Evolutionary conservation across 2,329 filamentous ascomycete species (phyloP).

Genomic region (Penicillium brasilianum): DNA sequence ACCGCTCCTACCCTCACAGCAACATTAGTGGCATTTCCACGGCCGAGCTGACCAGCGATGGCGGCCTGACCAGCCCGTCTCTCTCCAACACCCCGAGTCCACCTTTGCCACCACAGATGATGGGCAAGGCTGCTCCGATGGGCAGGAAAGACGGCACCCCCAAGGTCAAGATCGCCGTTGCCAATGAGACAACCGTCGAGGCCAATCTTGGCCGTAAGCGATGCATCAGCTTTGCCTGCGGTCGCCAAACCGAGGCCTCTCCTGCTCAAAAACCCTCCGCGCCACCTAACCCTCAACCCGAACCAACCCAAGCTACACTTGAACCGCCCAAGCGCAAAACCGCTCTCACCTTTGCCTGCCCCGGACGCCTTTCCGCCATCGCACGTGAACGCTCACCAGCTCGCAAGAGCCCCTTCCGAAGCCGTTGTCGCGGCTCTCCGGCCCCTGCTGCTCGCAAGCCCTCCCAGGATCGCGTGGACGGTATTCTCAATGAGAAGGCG

Average conservation of each 20-base stretch:
- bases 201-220: conserved; percentile 75
- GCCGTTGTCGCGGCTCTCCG: conserved; percentile 47
- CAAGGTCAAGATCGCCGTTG: conserved; percentile 42
- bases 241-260: conserved; percentile 61
- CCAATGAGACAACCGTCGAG: conserved; percentile 62
- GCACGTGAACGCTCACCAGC: conserved; percentile 35
- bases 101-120: conserved; percentile 62
- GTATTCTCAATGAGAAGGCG: conserved; percentile 20
- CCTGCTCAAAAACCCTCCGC: conserved; percentile 37
- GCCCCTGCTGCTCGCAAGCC: conserved; percentile 43
- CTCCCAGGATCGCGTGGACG: conserved; percentile 26
- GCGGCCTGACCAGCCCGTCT: conserved; percentile 86
- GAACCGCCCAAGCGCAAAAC: conserved; percentile 50
- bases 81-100: conserved; percentile 87
- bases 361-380: conserved; percentile 40
- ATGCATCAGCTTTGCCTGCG: conserved; percentile 91
- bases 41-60: conserved; percentile 92
- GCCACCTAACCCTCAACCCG: conserved; percentile 33
- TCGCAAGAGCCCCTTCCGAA: conserved; percentile 31
- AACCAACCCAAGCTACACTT: conserved; percentile 26
- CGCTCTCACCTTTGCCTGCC: conserved; percentile 55
- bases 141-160: conserved; percentile 24
- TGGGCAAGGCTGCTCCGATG: conserved; percentile 30
- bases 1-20: conserved; percentile 65
- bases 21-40: conserved; percentile 81